These are phyloP conservation scores for Gonium pectorale DNA, from an alignment of 139 green algal genomes.

Conservation along the genomic window DNA sequence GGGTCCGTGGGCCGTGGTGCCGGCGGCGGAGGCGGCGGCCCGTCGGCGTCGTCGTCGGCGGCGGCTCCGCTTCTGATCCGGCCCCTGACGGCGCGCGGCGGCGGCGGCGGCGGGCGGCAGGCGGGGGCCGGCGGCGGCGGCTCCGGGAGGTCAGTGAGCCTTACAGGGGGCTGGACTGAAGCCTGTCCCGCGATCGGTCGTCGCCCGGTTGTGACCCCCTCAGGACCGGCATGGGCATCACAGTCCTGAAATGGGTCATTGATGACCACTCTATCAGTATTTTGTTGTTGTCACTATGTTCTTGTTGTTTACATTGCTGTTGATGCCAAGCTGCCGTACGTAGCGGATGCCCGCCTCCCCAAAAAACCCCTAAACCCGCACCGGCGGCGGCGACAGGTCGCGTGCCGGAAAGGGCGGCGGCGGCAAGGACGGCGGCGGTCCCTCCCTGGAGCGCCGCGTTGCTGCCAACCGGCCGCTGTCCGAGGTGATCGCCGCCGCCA, in stretches of 20 bases:
- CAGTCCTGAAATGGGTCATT: not conserved
- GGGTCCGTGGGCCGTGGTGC: no score
- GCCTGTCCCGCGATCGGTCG: no score
- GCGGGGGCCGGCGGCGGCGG: not conserved
- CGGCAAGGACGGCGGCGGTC: not conserved
- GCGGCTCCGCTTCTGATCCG: not conserved
- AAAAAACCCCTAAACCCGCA: no score
- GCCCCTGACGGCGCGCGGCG: not conserved
- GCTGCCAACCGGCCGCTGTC: constrained; percentile 34
- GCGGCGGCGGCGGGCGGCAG: not conserved
- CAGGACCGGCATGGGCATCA: no score
- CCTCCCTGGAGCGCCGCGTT: constrained; percentile 13
- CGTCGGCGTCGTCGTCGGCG: not conserved
- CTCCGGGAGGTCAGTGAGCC: not conserved
- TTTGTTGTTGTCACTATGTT: not conserved
- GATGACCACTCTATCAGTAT: not conserved
- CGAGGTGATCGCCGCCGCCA: constrained; percentile 58
- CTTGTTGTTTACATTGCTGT: not conserved
- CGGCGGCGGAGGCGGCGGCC: no score
- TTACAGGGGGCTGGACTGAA: no score
- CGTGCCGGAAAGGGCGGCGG: not conserved
- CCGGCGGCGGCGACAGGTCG: not conserved
- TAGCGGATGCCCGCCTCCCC: no score
- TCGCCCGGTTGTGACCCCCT: not conserved
- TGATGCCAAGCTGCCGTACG: not conserved